phyloP scores from a whole-genome alignment of 2,329 filamentous ascomycete genomes.

The Penicillium sumatraense region DNA sequence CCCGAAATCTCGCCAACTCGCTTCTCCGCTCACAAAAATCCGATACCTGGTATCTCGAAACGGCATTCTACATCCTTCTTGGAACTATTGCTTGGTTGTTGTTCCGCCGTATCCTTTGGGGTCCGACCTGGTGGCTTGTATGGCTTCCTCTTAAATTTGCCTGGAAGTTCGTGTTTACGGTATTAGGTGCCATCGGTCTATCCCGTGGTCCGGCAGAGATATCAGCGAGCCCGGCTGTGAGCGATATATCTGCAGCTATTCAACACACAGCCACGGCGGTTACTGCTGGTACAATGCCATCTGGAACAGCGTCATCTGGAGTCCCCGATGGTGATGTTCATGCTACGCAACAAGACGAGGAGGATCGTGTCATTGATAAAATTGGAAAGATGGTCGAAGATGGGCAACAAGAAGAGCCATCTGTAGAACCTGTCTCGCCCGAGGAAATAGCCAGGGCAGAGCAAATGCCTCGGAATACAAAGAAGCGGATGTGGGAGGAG shows the following conservation, averaged over 20 bases:
- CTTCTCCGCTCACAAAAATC: conserved; percentile 88
- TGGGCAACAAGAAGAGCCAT: conserved; percentile 29
- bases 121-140: conserved; percentile 86
- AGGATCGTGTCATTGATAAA: conserved; percentile 46
- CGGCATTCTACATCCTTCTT: conserved; percentile 79
- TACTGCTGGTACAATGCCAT: conserved; percentile 15
- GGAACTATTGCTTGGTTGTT: conserved; percentile 82
- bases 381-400: conserved; percentile 47
- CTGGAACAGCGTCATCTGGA: conserved; percentile 12
- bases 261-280: conserved; percentile 27
- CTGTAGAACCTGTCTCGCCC: conserved; percentile 40
- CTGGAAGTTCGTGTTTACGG: conserved; percentile 62
- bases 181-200: conserved; percentile 58
- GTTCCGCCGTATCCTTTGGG: conserved; percentile 83
- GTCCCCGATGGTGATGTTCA: conserved; percentile 27
- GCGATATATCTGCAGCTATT: conserved; percentile 24
- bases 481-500: conserved; percentile 52
- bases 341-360: conserved; percentile 26
- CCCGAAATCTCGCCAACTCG: conserved; percentile 74
- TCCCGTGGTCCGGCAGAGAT: conserved; percentile 32
- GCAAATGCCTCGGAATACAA: conserved; percentile 49
- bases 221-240: conserved; percentile 23
- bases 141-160: conserved; percentile 77
- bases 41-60: conserved; percentile 97
- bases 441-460: conserved; percentile 43